phyloP scores from a whole-genome alignment of 1,284 basidiomycete genomes.

The Kwoniella shivajii region DNA sequence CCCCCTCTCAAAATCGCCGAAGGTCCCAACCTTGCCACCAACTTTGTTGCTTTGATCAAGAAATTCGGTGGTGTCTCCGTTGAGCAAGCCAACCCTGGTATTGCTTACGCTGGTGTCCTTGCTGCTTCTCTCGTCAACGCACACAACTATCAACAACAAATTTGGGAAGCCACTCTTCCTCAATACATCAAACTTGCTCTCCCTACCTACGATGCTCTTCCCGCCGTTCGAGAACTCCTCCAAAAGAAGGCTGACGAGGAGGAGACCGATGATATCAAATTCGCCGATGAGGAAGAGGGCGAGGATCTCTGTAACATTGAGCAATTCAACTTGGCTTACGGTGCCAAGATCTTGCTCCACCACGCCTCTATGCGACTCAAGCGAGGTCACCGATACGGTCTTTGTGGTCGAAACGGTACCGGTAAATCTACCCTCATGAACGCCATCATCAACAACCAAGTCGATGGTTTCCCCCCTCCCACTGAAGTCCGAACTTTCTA shows the following conservation, averaged over 20 bases:
- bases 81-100: slow-evolving; percentile 63
- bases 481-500: slow-evolving; percentile 97
- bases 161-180: slow-evolving; percentile 78
- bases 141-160: slow-evolving; percentile 86
- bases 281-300: slow-evolving; percentile 92
- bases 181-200: slow-evolving; percentile 74
- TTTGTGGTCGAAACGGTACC: slow-evolving; percentile 97
- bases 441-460: slow-evolving; percentile 92
- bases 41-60: slow-evolving; percentile 77
- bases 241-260: slow-evolving; percentile 84
- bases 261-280: slow-evolving; percentile 67
- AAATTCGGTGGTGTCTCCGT: slow-evolving; percentile 64
- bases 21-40: slow-evolving; percentile 64
- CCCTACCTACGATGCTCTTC: slow-evolving; percentile 66
- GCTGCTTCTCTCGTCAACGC: slow-evolving; percentile 82
- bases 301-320: slow-evolving; percentile 88
- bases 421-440: slow-evolving; percentile 99
- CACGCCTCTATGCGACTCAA: slow-evolving; percentile 94
- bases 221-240: slow-evolving; percentile 79
- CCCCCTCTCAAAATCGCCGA: slow-evolving; percentile 78
- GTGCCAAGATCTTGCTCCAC: slow-evolving; percentile 97
- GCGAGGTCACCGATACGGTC: slow-evolving; percentile 97
- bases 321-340: slow-evolving; percentile 92
- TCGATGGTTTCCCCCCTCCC: slow-evolving; percentile 90
- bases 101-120: slow-evolving; percentile 74